Evolutionary conservation across 495 filamentous ascomycete genomes (phyloP), one percentile per base, ranked within the genome.

Genomic region (Amniculicola lignicola): DNA sequence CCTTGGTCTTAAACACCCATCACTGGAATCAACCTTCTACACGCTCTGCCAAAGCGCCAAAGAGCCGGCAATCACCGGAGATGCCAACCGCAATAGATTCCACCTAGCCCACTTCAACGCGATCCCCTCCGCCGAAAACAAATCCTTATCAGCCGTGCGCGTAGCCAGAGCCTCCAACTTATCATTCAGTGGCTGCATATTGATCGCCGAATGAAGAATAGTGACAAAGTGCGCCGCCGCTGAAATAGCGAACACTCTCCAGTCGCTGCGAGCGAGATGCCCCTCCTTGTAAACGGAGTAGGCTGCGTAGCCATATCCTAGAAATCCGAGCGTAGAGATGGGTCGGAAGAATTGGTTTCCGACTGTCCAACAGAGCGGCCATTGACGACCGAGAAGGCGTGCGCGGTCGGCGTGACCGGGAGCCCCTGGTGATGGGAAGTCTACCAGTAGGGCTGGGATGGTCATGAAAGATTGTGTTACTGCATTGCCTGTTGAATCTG

Each of bases 391-490:
- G 15, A 78, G 70, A 22, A 74, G 65, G 29, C 63, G 62, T 15
- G 73, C 70, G 56, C 72, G 67, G 4, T 57, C 57, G 1, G 69
- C 52, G 57, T 77, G 71, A 0, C 68, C 61, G 0, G 72, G 65
- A 11, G 71, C 69, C 2, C 67, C 64, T 12, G 74, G 67, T 6
- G 61, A 43, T 16, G 75, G 75, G 65, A 77, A 77, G 64, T 75
- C 69, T 39, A 75, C 66, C 15, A 78, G 44, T 16, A 64, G 63
- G 15, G 74, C 74, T 3, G 75, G 75, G 27, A 76, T 69, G 22
- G 72, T 73, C 75, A 76, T 78, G 65, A 73, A 75, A 33, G 75
- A 76, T 66, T 78, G 74, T 6, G 75, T 77, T 42, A 78, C 72
- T 4, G 75, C 75, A 63, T 78, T 78, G 15, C 75, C 74, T 77